These are phyloP conservation scores for Botrytis hyacinthi DNA, from an alignment of 2,329 filamentous ascomycete species.

Conservation along the genomic window DNA sequence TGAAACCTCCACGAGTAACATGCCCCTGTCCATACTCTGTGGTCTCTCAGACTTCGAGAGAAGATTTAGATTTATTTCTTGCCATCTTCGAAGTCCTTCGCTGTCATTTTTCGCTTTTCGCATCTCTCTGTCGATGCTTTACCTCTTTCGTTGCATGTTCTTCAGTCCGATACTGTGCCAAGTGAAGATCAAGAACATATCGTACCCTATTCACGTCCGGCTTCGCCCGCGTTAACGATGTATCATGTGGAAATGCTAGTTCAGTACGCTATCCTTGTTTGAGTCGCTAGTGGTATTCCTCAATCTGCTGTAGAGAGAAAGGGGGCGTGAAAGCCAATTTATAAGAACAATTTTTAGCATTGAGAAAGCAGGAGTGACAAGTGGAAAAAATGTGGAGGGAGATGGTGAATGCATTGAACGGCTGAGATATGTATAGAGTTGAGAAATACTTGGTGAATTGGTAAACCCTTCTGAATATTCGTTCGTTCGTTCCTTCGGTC, in stretches of 20 bases:
- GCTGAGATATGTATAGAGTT: neutral
- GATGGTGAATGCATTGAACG: neutral
- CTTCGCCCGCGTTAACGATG: neutral
- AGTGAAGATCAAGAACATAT: neutral
- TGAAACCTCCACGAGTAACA: too few relatives aligned
- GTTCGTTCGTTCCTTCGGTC: too few relatives aligned
- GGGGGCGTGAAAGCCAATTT: neutral
- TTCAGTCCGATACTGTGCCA: neutral
- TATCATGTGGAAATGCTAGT: neutral
- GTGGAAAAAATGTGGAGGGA: neutral
- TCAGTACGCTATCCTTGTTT: neutral
- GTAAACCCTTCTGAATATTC: neutral
- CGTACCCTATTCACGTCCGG: neutral
- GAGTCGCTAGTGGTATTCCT: fast-evolving
- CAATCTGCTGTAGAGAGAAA: neutral
- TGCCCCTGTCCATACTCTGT: too few relatives aligned
- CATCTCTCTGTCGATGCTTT: neutral
- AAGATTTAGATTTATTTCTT: too few relatives aligned
- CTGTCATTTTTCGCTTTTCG: too few relatives aligned
- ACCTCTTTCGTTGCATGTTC: neutral
- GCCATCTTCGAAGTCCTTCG: too few relatives aligned
- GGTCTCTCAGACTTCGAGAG: too few relatives aligned
- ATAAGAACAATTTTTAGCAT: neutral
- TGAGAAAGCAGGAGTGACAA: neutral
- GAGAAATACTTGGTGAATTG: neutral